Conservation (phyloP, 371 early-diverging fungal genomes). For the Apophysomyces elegans region DNA sequence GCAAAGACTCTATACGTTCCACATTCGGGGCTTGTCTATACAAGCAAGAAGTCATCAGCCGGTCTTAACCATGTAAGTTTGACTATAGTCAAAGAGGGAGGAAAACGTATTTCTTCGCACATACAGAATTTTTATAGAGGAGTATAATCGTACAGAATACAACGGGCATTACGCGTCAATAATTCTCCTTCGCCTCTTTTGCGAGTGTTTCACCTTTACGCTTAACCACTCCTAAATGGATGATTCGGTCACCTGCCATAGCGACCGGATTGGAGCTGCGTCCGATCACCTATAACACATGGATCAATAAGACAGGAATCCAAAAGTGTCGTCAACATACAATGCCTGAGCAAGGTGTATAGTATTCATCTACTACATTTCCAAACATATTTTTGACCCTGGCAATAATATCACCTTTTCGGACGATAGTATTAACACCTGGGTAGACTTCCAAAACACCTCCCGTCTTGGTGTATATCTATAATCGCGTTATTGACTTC, state of each 20-base stretch:
- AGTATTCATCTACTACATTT: slow-evolving; percentile 87
- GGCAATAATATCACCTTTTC: slow-evolving; percentile 88
- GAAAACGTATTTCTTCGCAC: too few species aligned
- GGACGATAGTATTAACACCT: slow-evolving; percentile 83
- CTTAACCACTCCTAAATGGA: slow-evolving; percentile 82
- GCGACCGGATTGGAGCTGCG: slow-evolving; percentile 75
- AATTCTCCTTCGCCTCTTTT: slow-evolving; percentile 69
- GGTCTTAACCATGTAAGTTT: too few species aligned
- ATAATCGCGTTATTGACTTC: slow-evolving; percentile 29
- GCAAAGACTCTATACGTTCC: too few species aligned
- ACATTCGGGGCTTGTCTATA: too few species aligned
- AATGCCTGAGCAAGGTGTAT: slow-evolving; percentile 84
- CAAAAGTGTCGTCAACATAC: slow-evolving; percentile 57
- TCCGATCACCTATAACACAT: slow-evolving; percentile 41
- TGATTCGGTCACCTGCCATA: slow-evolving; percentile 78
- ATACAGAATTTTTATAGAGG: too few species aligned
- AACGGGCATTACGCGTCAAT: slow-evolving; percentile 20
- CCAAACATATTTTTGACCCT: slow-evolving; percentile 92
- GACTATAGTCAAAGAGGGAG: too few species aligned
- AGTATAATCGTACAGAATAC: background rate
- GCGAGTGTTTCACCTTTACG: slow-evolving; percentile 47
- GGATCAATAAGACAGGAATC: background rate
- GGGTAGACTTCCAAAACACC: slow-evolving; percentile 88
- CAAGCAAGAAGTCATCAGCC: too few species aligned
- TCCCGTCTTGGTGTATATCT: slow-evolving; percentile 62